A percentile compares a stretch with the other conserved stretches of the same genome.
These are phyloP conservation scores for Parietaria judaica DNA, from an alignment of 306 rosid genomes.

Conservation along the genomic window DNA sequence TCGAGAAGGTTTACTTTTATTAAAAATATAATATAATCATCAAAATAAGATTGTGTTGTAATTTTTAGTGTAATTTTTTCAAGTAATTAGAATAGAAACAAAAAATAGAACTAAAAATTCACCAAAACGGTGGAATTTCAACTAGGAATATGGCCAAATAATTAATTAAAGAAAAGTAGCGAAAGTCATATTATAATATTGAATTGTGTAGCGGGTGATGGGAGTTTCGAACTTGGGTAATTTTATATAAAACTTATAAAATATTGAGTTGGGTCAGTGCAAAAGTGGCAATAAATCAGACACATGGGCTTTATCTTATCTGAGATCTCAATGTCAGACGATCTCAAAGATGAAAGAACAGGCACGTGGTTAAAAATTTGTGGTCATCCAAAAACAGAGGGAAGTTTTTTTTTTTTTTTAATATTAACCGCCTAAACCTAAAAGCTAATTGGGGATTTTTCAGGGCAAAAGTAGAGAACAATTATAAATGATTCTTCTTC, in stretches of 20 bases:
- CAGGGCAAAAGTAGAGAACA: background rate
- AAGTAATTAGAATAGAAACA: no score
- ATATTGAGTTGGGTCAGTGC: background rate
- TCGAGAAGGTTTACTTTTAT: no score
- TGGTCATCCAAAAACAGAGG: background rate
- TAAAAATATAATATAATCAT: no score
- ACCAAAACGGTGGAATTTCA: background rate
- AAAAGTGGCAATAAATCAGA: background rate
- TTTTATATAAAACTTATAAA: background rate
- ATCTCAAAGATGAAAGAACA: background rate
- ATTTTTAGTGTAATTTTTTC: no score
- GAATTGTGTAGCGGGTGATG: background rate
- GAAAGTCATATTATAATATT: background rate
- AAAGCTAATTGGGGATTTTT: background rate
- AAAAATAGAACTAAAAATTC: no score
- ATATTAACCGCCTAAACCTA: background rate
- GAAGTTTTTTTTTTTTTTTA: no score
- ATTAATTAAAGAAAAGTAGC: background rate
- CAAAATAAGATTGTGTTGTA: no score
- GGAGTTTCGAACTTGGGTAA: background rate
- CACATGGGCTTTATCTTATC: constrained; percentile 3
- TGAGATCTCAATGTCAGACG: background rate
- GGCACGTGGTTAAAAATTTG: no score
- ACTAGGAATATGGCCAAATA: background rate
- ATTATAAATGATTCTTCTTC: background rate